Conservation (phyloP, 176 grass and related monocot species). For the Saccharum officinarum region DNA sequence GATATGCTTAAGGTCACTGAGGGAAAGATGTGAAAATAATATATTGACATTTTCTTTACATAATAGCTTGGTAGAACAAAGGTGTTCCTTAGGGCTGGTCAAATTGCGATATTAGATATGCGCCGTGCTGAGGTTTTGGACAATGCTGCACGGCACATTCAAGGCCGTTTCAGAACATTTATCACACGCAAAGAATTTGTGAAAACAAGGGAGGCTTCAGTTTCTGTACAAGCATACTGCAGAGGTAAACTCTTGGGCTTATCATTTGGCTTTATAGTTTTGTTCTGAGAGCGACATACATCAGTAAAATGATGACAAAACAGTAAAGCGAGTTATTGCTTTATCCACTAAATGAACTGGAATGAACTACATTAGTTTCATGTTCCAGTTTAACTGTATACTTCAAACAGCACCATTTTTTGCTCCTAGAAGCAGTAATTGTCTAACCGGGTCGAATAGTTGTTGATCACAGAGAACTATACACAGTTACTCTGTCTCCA, state of each 20-base stretch:
- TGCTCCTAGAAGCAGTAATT: neutral
- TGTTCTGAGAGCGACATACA: neutral
- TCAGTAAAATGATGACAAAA: neutral
- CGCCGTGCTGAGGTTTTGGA: constrained; percentile 92
- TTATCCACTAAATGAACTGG: neutral
- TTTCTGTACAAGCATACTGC: constrained; percentile 85
- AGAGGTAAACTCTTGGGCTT: constrained; percentile 59
- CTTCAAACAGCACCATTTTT: neutral
- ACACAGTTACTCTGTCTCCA: neutral
- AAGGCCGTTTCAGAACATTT: constrained; percentile 77
- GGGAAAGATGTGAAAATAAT: neutral
- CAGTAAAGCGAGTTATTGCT: neutral
- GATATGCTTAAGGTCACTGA: neutral
- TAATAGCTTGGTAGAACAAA: constrained; percentile 89
- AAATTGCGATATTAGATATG: constrained; percentile 87
- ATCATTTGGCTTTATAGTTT: constrained; percentile 20
- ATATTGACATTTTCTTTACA: constrained; percentile 22
- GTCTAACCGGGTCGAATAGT: neutral
- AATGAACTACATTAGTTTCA: neutral
- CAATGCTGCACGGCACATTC: constrained; percentile 81
- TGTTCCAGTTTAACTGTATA: neutral
- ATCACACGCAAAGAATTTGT: constrained; percentile 63
- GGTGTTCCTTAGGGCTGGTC: constrained; percentile 92
- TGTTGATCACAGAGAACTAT: neutral
- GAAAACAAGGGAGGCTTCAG: constrained; percentile 59